Evolutionary conservation across 2,329 filamentous ascomycete species (phyloP).

Genomic region (Onygena corvina): DNA sequence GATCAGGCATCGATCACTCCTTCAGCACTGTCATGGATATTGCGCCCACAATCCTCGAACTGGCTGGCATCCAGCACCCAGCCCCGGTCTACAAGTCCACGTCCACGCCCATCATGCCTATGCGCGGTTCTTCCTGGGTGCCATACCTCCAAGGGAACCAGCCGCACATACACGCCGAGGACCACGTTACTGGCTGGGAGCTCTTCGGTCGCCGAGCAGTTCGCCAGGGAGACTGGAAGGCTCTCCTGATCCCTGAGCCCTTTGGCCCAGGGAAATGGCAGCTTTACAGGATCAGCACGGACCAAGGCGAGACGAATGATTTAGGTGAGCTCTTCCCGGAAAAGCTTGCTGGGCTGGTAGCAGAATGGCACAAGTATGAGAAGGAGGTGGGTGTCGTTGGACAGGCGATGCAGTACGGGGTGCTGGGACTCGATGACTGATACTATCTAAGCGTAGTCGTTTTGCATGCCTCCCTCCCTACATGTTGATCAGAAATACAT

Average conservation of each 20-base stretch:
- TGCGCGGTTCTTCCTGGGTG: constrained; percentile 41
- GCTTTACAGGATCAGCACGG: constrained; percentile 42
- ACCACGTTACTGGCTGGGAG: constrained; percentile 47
- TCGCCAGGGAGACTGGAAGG: constrained; percentile 47
- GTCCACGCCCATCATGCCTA: constrained; percentile 39
- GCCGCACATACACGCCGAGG: constrained; percentile 37
- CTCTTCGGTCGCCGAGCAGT: constrained; percentile 44
- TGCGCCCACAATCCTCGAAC: constrained; percentile 35
- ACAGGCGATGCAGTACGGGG: constrained; percentile 8
- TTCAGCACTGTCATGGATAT: constrained; percentile 46
- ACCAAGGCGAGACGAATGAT: constrained; percentile 43
- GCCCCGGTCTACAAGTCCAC: constrained; percentile 42
- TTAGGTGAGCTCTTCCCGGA: constrained; percentile 33
- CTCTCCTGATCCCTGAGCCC: constrained; percentile 45
- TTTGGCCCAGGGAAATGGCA: constrained; percentile 47
- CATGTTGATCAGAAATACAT: too few species aligned
- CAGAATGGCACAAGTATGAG: constrained; percentile 47
- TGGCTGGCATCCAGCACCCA: constrained; percentile 39
- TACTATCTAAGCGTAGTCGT: too few species aligned
- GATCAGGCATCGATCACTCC: constrained; percentile 35
- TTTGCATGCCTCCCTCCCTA: too few species aligned
- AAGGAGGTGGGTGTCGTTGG: constrained; percentile 44
- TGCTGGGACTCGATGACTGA: constrained; percentile 5
- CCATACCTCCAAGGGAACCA: constrained; percentile 24
- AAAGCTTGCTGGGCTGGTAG: constrained; percentile 38